A percentile compares a stretch with the other conserved stretches of the same genome.
Evolutionary conservation across 305 asterid genomes (phyloP).

Genomic region (Fraxinus nigra): DNA sequence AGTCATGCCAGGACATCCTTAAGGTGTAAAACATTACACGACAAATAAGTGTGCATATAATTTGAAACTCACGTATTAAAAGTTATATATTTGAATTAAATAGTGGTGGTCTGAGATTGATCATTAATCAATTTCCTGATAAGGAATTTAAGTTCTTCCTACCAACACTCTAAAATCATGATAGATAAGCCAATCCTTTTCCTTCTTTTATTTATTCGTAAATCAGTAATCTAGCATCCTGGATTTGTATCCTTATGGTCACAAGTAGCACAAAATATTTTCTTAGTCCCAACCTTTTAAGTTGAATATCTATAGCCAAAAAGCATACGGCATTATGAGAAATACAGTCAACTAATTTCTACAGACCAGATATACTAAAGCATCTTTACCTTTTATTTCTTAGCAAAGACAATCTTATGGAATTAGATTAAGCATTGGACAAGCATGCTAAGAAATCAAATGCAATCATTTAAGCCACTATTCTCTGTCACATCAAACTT

Average conservation of each 20-base stretch:
- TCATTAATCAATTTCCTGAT: neutral
- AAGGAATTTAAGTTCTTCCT: neutral
- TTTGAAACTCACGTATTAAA: neutral
- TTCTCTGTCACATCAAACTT: neutral
- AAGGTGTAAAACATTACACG: neutral
- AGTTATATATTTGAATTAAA: neutral
- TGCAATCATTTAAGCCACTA: neutral
- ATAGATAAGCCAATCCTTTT: neutral
- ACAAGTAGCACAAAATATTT: neutral
- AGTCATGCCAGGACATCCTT: neutral
- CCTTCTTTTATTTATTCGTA: neutral
- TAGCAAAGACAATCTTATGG: neutral
- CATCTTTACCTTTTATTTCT: neutral
- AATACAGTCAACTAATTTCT: neutral
- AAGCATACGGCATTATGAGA: neutral
- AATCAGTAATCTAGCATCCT: constrained; percentile 8
- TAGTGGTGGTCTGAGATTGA: neutral
- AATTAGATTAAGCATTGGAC: neutral
- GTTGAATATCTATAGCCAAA: neutral
- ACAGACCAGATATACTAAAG: neutral
- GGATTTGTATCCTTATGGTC: neutral
- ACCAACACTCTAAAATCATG: neutral
- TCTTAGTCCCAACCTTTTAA: neutral
- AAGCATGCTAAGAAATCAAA: neutral
- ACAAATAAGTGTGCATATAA: neutral